phyloP scores from a whole-genome alignment of 306 rosid species.

The Rosa persica region DNA sequence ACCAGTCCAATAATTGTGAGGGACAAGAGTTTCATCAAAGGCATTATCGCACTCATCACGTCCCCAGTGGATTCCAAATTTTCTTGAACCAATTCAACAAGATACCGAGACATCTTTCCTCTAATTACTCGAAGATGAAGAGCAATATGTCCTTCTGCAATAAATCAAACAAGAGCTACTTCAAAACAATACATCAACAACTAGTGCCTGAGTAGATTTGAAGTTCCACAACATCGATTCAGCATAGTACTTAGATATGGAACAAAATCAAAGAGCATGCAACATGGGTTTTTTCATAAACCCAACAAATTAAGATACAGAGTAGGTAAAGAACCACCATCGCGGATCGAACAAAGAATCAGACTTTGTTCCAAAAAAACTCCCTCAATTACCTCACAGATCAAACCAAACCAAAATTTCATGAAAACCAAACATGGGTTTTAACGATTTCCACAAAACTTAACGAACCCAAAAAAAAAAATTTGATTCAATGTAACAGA shows the following conservation, averaged over 20 bases:
- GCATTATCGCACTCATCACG: conserved; percentile 58
- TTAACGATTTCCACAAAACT: background rate
- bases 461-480: background rate
- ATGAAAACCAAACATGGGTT: background rate
- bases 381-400: background rate
- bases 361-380: background rate
- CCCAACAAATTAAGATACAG: background rate
- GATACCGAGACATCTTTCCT: conserved; percentile 44
- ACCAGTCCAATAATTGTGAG: conserved; percentile 65
- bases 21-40: conserved; percentile 67
- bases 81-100: conserved; percentile 24
- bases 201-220: background rate
- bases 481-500: background rate
- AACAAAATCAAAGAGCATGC: background rate
- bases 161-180: background rate
- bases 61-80: conserved; percentile 40
- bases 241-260: background rate
- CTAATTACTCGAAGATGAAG: conserved; percentile 5
- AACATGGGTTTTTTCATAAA: background rate
- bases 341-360: background rate
- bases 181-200: background rate
- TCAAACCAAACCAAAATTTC: background rate
- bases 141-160: conserved; percentile 39
- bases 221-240: background rate
- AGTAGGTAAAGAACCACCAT: background rate